Base-by-base conservation (phyloP, 257 asterid genomes). In the Nyctanthes arbortristis region DNA sequence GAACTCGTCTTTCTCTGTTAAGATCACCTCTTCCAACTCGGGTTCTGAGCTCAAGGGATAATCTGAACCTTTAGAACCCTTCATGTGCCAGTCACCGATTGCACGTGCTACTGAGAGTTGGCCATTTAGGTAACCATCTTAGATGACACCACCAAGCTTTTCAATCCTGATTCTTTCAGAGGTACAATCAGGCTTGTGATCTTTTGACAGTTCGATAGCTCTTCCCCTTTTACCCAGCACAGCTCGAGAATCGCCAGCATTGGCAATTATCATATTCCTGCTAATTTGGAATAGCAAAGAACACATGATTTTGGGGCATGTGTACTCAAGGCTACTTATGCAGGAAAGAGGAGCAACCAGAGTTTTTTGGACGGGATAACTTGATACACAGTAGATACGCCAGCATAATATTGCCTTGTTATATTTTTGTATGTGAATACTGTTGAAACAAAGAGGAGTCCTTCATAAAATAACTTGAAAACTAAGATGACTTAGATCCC, bases 81-180 rank as follows among this genome's bases (percentile, higher is more conserved):
- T 92, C 88, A 92, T 82, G 66, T 89, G 98, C 96, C 96, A 86
- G 81, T 89, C 98, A 0, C 96, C 96, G 1, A 89, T 85, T 4
- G 96, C 96, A 1, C 98, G 88, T 20, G 96, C 95, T 4, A 92
- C 98, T 1, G 96, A 89, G 35, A 89, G 88, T 43, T 92, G 98
- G 24, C 98, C 98, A 5, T 89, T 92, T 37, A 92, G 92, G 70
- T 92, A 92, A 16, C 98, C 96, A 7, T 92, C 98, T 18, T 86
- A 92, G 62, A 92, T 89, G 0, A 79, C 83, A 4, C 98, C 96
- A 0, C 96, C 96, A 55, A 92, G 66, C 72, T 85, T 88, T 64
- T 89, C 98, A 11, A 92, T 92, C 77, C 96, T 73, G 4, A 81
- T 76, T 68, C 75, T 82, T 71, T 92, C 96, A 0, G 98, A 82